Evolutionary conservation across 75 land plant genomes (phyloP).

Genomic region (Sequoiadendron giganteum): DNA sequence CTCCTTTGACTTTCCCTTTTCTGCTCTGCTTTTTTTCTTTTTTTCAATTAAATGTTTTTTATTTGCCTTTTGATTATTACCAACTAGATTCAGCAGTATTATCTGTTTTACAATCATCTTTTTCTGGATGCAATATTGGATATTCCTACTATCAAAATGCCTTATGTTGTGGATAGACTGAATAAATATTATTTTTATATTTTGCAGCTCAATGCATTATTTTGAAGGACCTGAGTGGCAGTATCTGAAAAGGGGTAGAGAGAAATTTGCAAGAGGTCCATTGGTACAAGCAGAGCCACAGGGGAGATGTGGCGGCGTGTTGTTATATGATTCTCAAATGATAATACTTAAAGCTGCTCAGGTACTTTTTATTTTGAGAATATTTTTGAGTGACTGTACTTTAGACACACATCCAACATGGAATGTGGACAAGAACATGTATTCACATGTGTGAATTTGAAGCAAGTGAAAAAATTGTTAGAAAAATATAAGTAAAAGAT

Average conservation of each 20-base stretch:
- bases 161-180: background rate
- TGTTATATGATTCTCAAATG: constrained; percentile 87
- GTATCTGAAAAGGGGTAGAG: constrained; percentile 89
- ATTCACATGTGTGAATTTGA: background rate
- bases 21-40: no score
- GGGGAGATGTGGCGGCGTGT: constrained; percentile 84
- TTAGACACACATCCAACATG: background rate
- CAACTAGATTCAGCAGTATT: background rate
- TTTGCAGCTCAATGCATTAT: constrained; percentile 93
- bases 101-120: background rate
- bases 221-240: constrained; percentile 98
- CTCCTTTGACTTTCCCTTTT: no score
- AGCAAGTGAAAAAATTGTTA: background rate
- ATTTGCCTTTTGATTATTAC: no score
- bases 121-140: background rate
- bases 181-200: background rate
- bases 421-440: background rate
- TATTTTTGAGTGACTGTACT: background rate
- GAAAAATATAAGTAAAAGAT: background rate
- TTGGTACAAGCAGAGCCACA: constrained; percentile 84
- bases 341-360: constrained; percentile 88
- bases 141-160: background rate
- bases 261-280: constrained; percentile 91
- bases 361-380: constrained; percentile 38
- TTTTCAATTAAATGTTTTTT: no score